Percentiles rank a stretch among this genome's conserved stretches.
phyloP scores from a whole-genome alignment of 768 basidiomycete species.

The Daedaleopsis nitida region DNA sequence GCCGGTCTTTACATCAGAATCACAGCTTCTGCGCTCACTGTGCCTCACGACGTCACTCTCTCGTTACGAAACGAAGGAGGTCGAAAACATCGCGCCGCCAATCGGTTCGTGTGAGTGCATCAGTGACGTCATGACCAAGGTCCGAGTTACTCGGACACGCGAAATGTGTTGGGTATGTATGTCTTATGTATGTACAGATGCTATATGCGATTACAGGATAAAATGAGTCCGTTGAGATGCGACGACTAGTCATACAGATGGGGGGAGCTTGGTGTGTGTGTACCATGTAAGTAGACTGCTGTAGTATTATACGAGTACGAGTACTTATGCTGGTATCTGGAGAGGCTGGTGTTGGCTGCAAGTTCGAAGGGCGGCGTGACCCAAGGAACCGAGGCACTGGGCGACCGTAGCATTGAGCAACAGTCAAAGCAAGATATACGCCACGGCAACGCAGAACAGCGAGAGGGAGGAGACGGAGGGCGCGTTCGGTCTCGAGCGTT shows the following conservation, averaged over 20 bases:
- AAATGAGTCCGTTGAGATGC: too few relatives aligned
- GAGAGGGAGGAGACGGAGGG: not conserved
- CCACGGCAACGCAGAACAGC: not conserved
- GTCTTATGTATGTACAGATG: not conserved
- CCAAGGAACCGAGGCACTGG: not conserved
- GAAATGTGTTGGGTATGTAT: not conserved
- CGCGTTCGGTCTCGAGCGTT: too few relatives aligned
- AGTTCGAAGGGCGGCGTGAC: not conserved
- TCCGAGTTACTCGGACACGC: too few relatives aligned
- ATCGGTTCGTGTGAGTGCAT: too few relatives aligned
- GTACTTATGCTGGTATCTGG: too few relatives aligned
- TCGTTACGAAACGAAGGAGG: too few relatives aligned
- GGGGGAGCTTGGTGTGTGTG: not conserved
- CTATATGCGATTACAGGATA: not conserved
- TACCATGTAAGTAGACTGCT: too few relatives aligned
- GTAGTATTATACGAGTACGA: too few relatives aligned
- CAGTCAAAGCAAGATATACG: not conserved
- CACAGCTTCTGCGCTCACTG: not conserved
- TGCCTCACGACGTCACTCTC: too few relatives aligned
- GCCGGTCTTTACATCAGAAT: not conserved
- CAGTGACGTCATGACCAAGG: too few relatives aligned
- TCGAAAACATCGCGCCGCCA: too few relatives aligned
- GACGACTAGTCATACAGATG: not conserved
- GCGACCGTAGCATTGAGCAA: not conserved
- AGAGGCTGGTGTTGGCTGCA: not conserved